Evolutionary conservation across 768 basidiomycete species (phyloP), one percentile per base, ranked within the genome.

Genomic region (Tylopilus sp.): DNA sequence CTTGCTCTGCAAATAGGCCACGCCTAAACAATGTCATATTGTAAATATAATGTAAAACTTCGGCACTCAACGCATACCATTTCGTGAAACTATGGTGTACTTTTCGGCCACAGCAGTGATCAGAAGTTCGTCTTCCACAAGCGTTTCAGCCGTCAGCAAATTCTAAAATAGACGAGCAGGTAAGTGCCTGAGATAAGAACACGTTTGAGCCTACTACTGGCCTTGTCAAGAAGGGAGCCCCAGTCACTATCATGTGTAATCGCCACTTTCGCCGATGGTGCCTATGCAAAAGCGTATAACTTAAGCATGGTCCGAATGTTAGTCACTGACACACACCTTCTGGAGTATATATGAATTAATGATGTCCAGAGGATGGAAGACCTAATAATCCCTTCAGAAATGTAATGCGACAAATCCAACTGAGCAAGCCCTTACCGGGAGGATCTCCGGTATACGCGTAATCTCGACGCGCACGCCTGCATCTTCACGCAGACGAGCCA

Each of bases 341-440:
- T 56, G 45, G 2, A 65, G 50, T 54, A 65, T 53, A 42, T 64
- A 67, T 21, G 21, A 57, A 40, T 67, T 67, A 25, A 65, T 67
- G 37, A 55, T 44, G 16, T 65, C 64, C 12, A 48, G 55, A 6
- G 64, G 65, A 11, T 65, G 64, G 42, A 67, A 65, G 19, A 56
- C 59, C 64, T 64, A 29, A n/a, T 4, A 11, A 26, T 12, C 7
- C 13, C 6, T 53, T 59, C 24, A 62, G 45, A 33, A n/a, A 21
- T 17, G 11, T 24, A 11, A 14, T 7, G 14, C 2, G 12, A 13
- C 4, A n/a, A 16, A 41, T 4, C 9, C 21, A 30, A 33, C 4
- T 14, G 38, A 46, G 12, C 34, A 21, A 38, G 9, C 9, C 3
- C 57, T 2, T 48, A 66, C 63, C 51, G 58, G 58, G 2, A 52